Percentiles rank a stretch among this genome's conserved stretches.
These are phyloP conservation scores for Colletotrichum viniferum DNA, from an alignment of 2,329 filamentous ascomycete genomes.

Conservation along the genomic window DNA sequence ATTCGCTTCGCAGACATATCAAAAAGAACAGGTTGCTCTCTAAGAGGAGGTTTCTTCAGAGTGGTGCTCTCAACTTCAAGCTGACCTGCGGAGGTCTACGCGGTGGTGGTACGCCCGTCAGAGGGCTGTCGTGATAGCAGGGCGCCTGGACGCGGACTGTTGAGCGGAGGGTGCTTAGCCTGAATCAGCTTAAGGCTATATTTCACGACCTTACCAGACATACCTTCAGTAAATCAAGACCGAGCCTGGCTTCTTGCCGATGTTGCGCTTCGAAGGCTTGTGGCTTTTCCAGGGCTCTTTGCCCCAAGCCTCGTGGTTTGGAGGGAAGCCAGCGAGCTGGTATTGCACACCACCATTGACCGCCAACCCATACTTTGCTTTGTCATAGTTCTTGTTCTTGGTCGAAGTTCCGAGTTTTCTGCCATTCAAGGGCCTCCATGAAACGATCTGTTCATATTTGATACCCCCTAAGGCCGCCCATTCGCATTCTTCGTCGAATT, in stretches of 20 bases:
- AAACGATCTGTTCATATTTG: background rate
- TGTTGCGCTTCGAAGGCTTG: background rate
- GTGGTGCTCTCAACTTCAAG: accelerated
- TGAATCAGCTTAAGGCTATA: background rate
- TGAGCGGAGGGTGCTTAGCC: accelerated
- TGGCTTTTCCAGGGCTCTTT: background rate
- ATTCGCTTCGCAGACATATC: too few species aligned
- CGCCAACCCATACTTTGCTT: background rate
- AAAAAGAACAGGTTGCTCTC: background rate
- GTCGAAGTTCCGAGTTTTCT: background rate
- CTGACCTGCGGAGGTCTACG: accelerated
- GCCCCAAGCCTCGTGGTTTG: background rate
- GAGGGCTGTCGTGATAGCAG: background rate
- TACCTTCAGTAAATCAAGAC: background rate
- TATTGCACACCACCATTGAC: background rate
- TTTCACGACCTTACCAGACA: background rate
- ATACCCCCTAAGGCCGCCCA: background rate
- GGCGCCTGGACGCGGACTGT: background rate
- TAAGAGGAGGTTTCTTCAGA: accelerated
- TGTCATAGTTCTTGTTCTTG: background rate
- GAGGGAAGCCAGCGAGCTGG: background rate
- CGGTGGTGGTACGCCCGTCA: accelerated
- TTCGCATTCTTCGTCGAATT: background rate
- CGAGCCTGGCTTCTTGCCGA: background rate
- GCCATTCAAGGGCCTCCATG: background rate